Percentiles rank a stretch among this genome's conserved stretches.
Conservation (phyloP, 768 basidiomycete species). For the Dictyophora rubrovolvata region DNA sequence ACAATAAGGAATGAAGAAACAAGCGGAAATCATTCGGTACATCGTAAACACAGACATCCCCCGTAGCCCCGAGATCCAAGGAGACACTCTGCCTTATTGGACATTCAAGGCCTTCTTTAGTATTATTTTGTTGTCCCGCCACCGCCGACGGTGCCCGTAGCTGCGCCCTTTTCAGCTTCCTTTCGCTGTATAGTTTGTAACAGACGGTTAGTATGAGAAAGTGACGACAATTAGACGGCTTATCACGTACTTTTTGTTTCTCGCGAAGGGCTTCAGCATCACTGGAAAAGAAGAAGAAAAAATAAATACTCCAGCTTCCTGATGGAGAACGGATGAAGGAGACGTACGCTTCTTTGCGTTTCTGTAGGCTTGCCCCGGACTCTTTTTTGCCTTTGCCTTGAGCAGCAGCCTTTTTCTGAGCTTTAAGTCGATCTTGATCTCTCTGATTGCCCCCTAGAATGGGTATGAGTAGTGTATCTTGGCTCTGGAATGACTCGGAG, state of each 20-base stretch:
- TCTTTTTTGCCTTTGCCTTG: conserved; percentile 21
- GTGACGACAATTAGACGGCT: neutral
- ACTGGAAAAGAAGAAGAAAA: conserved; percentile 30
- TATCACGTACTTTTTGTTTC: conserved; percentile 60
- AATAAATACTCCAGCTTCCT: conserved; percentile 14
- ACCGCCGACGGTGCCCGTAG: neutral
- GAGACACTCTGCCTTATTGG: neutral
- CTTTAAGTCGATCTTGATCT: conserved; percentile 61
- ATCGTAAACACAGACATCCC: neutral
- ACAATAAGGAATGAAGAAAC: neutral
- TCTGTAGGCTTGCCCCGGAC: conserved; percentile 35
- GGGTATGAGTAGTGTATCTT: neutral
- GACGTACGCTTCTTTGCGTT: conserved; percentile 70
- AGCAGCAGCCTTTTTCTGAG: conserved; percentile 58
- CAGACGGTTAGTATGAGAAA: conserved; percentile 1
- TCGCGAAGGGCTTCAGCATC: conserved; percentile 67
- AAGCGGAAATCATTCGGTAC: neutral
- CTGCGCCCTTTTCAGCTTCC: conserved; percentile 1
- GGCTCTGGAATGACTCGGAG: neutral
- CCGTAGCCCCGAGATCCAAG: neutral
- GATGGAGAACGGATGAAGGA: conserved; percentile 9
- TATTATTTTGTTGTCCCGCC: conserved; percentile 4
- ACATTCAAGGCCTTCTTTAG: neutral
- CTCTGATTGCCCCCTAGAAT: conserved; percentile 71
- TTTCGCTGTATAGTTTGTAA: conserved; percentile 2